Base-by-base conservation (phyloP, 1,284 basidiomycete species). In the Cystodermella granulosa region DNA sequence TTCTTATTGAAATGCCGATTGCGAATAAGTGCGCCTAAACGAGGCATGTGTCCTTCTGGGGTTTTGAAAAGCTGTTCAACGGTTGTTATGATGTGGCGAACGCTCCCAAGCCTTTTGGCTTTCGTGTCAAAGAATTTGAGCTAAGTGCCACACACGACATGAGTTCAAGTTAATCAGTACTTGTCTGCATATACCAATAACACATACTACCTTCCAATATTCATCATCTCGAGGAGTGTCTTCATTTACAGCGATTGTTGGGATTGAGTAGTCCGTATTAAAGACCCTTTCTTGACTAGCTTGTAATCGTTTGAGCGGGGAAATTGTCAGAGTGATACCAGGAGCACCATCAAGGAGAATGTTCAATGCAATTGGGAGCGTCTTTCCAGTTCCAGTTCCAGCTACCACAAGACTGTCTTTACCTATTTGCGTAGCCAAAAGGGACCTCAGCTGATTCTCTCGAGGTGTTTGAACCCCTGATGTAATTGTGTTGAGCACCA, bases 291-390 rank as follows among this genome's bases (percentile, higher is more conserved):
- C 55, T 39, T 65, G 62, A 0, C 52, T 53, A 3, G 48, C 42
- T 39, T 64, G 62, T 3, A 67, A 47, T 20, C 55, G 42, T 44
- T 62, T 63, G 5, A 65, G 39, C 2, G 59, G 62, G 11, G 56
- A 61, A 3, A 65, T 51, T 3, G 53, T 56, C 11, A 63, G 47
- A 1, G 56, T 53, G 4, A 56, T 28, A 0, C 17, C 31, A 17
- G 37, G 46, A 6, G 48, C 51, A 34, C 57, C 43, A 26, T 57
- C 52, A 11, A 60, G 49, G 4, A 59, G 49, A 34, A 56, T 43
- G n/a, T 37, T 46, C 15, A 61, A 46, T 5, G 52, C 54, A 11
- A 58, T 55, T 2, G 54, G 49, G 5, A 61, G 34, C 4, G 58
- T 63, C 47, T 61, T 61, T 2, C 59, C 58, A 46, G 53, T 57